Base-by-base conservation (phyloP, 768 basidiomycete genomes). In the Mycena latifolia region DNA sequence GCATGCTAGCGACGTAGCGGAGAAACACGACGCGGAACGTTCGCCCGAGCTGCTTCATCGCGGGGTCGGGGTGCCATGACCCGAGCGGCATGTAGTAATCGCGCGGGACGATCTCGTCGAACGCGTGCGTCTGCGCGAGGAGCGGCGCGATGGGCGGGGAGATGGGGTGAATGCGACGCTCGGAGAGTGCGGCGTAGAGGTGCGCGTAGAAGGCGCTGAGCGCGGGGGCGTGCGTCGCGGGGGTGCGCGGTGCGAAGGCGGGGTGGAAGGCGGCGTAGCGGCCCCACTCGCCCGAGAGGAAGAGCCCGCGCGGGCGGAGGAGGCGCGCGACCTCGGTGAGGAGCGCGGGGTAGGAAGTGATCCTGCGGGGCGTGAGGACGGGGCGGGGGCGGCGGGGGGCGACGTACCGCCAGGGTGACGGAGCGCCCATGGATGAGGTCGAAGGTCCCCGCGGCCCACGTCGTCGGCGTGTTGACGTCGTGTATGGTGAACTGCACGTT, bases 381-480 rank as follows among this genome's bases (percentile, higher is more conserved):
- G 31, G 33, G 50, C 15, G 24, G 51, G 17, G 53, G 59, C 14
- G 27, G 8, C 22, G 18, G 24, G 46, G 39, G 20, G 28, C 22
- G 37, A 83, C 89, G 71, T 74, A 89, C 92, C 50, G 86, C 86
- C 79, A 92, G n/a, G n/a, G n/a, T n/a, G n/a, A n/a, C n/a, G n/a
- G n/a, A n/a, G n/a, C n/a, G n/a, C n/a, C n/a, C n/a, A n/a, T n/a
- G n/a, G n/a, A n/a, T n/a, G n/a, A n/a, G n/a, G n/a, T n/a, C n/a
- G n/a, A n/a, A n/a, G n/a, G n/a, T n/a, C n/a, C n/a, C n/a, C n/a
- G n/a, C n/a, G n/a, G n/a, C n/a, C n/a, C n/a, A n/a, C n/a, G n/a
- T n/a, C n/a, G n/a, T n/a, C n/a, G n/a, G n/a, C n/a, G n/a, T n/a
- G n/a, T n/a, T n/a, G n/a, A n/a, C n/a, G n/a, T n/a, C n/a, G n/a